phyloP scores from a whole-genome alignment of 257 asterid genomes.

The Perilla frutescens region DNA sequence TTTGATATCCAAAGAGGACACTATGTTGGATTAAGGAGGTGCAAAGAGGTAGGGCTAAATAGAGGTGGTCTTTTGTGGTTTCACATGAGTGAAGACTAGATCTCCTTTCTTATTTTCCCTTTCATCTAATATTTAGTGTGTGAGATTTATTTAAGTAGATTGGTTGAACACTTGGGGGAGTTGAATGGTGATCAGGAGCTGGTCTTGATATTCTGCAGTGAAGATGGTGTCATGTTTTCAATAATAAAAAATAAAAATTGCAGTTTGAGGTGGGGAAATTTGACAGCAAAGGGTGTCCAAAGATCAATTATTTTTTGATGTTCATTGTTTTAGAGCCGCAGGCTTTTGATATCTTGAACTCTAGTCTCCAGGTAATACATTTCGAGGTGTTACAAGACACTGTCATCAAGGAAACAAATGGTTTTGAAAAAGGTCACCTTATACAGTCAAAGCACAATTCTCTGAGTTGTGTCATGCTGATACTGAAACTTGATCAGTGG shows the following conservation, averaged over 20 bases:
- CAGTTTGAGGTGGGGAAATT: slow-evolving; percentile 27
- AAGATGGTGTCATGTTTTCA: slow-evolving; percentile 22
- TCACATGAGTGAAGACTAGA: background rate
- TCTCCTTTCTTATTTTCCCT: background rate
- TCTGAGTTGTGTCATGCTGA: slow-evolving; percentile 6
- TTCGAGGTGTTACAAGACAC: slow-evolving; percentile 30
- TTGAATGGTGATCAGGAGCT: slow-evolving; percentile 20
- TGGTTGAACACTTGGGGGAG: background rate
- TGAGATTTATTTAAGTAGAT: background rate
- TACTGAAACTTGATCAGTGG: slow-evolving; percentile 29
- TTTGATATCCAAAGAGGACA: slow-evolving; percentile 1
- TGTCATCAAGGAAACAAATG: slow-evolving; percentile 9
- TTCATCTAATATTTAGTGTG: background rate
- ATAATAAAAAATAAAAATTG: background rate
- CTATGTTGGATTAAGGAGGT: slow-evolving; percentile 15
- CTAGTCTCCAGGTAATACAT: background rate
- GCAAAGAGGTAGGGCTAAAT: slow-evolving; percentile 6
- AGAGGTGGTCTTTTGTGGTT: slow-evolving; percentile 8
- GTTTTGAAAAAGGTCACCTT: slow-evolving; percentile 6
- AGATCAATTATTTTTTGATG: slow-evolving; percentile 1
- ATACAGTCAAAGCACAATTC: background rate
- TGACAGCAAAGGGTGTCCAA: slow-evolving; percentile 18
- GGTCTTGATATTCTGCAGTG: slow-evolving; percentile 22
- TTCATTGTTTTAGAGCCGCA: background rate
- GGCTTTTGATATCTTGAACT: slow-evolving; percentile 31